These are phyloP conservation scores for Poterioochromonas sp. DNA, from an alignment of 352 stramenopile genomes.

Conservation along the genomic window DNA sequence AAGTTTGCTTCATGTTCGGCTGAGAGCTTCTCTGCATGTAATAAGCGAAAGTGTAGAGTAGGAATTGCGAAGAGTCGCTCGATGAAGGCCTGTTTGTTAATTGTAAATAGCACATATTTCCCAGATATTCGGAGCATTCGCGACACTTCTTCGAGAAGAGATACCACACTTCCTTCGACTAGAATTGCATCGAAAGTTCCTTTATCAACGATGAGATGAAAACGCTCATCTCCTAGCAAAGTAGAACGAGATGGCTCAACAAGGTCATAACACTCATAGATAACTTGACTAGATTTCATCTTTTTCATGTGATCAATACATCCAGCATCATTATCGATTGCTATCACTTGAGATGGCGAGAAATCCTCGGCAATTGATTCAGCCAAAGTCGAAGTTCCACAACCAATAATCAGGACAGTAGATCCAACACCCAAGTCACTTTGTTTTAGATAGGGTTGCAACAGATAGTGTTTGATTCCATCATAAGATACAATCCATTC, in stretches of 20 bases:
- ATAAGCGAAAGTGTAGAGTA: background rate
- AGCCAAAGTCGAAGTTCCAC: constrained; percentile 6
- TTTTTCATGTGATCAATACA: constrained; percentile 2
- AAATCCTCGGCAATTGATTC: background rate
- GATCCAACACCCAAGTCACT: no score
- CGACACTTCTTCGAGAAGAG: background rate
- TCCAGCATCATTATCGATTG: background rate
- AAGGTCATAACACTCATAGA: background rate
- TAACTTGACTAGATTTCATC: background rate
- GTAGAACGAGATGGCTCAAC: background rate
- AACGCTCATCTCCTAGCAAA: background rate
- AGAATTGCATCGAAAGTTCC: constrained; percentile 20
- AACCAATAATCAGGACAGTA: background rate
- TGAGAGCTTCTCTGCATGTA: no score
- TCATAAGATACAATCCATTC: background rate
- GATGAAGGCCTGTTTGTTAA: background rate
- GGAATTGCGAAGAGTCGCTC: background rate
- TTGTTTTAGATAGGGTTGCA: background rate
- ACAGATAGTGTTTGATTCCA: background rate
- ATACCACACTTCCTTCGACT: background rate
- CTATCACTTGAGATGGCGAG: background rate
- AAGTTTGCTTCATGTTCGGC: no score
- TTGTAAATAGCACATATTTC: background rate
- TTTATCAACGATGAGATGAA: constrained; percentile 23
- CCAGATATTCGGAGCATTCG: background rate